Evolutionary conservation across 495 filamentous ascomycete species (phyloP), one percentile per base, ranked within the genome.

Genomic region (Pyronema omphalodes): DNA sequence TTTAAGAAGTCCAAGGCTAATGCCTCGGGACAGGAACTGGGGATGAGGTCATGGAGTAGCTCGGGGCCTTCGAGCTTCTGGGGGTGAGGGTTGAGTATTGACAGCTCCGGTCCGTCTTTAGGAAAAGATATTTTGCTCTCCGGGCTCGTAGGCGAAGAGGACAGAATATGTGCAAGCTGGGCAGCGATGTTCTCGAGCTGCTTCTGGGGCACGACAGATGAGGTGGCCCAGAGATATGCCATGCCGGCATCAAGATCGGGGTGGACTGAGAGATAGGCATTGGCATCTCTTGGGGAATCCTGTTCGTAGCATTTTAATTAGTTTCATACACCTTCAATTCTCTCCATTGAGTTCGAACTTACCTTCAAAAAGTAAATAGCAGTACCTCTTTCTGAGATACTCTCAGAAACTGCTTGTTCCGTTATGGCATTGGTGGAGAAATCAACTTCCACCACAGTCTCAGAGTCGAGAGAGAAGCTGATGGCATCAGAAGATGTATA

Each of bases 1-100:
- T 67, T 58, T 14, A 78, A 63, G 56, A 78, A 84, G 12, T 86
- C 83, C 45, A 88, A 72, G 6, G 80, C 80, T 35, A 53, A 44
- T 52, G 15, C 52, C 41, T 34, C 56, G 49, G 17, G 55, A 47
- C 43, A 29, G 11, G 29, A 53, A 37, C 35, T 56, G 37, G 51
- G 57, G 23, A 84, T 73, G 2, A 87, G 69, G n/a, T 80, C 63
- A 62, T 86, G 83, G 6, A 87, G 71, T 11, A 84, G 68, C 34
- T 66, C 53, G n/a, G 82, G 79, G 0, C 83, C 83, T 8, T 71
- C 63, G 9, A 83, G 57, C 6, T 58, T 57, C 40, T 53, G 52
- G n/a, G 82, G 80, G 5, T 68, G 61, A 12, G 71, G 66, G 63
- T 87, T 86, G 29, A 79, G 62, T 52, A 84, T 73, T 0, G 83